phyloP scores from a whole-genome alignment of 1,284 basidiomycete species.

The Trichosporon sp. region DNA sequence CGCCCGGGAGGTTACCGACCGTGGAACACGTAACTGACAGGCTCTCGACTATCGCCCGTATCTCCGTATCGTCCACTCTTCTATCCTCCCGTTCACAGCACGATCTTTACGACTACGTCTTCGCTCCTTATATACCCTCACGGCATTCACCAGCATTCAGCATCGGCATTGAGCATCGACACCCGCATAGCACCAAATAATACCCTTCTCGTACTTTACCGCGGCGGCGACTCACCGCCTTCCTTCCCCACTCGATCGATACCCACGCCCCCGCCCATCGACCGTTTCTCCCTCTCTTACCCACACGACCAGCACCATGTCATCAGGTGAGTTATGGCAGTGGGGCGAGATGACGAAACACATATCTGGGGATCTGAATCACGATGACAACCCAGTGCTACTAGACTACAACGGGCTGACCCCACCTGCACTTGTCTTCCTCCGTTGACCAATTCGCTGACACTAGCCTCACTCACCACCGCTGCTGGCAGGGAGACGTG shows the following conservation, averaged over 20 bases:
- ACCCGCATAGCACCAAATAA: background rate
- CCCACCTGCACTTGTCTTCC: background rate
- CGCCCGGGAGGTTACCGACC: background rate
- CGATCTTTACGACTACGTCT: background rate
- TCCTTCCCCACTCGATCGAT: background rate
- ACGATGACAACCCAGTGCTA: background rate
- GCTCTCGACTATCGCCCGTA: background rate
- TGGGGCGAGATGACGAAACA: background rate
- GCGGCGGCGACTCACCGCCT: background rate
- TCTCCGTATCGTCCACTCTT: background rate
- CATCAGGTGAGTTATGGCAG: background rate
- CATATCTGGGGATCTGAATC: constrained; percentile 2
- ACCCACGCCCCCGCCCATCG: background rate
- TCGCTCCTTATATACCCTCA: background rate
- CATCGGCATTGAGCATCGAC: background rate
- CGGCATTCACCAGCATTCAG: background rate
- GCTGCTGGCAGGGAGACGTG: background rate
- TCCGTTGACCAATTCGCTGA: background rate
- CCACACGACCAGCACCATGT: background rate
- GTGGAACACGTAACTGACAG: background rate
- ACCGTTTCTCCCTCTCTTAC: background rate
- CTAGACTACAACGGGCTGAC: constrained; percentile 1
- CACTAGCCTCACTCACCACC: constrained; percentile 35
- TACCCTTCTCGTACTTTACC: background rate
- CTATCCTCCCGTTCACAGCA: background rate